phyloP scores from a whole-genome alignment of 2,329 filamentous ascomycete species.

The Trichophyton equinum region DNA sequence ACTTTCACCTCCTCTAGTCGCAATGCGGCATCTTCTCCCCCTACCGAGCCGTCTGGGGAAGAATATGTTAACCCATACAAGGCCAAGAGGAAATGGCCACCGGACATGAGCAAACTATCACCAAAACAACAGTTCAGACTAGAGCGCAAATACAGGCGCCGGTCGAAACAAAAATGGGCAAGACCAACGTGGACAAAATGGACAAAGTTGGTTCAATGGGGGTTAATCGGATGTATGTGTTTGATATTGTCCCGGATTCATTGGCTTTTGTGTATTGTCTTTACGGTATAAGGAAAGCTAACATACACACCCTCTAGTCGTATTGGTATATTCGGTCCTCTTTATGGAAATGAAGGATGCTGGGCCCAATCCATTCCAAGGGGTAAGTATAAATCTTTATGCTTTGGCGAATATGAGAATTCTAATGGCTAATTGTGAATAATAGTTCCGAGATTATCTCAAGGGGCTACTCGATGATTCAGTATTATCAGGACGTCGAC shows the following conservation, averaged over 20 bases:
- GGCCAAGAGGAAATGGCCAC: constrained; percentile 52
- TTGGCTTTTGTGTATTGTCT: not conserved
- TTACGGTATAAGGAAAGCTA: constrained; percentile 5
- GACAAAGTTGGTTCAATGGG: constrained; percentile 47
- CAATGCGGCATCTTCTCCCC: not conserved
- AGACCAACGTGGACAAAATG: constrained; percentile 47
- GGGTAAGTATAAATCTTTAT: constrained; percentile 20
- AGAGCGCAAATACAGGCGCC: constrained; percentile 52
- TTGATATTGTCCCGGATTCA: not conserved
- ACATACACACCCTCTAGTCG: constrained; percentile 16
- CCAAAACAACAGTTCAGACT: constrained; percentile 56
- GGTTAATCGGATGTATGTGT: constrained; percentile 38
- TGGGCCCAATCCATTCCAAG: constrained; percentile 29
- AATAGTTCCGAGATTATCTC: constrained; percentile 8
- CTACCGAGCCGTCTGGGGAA: constrained; percentile 5
- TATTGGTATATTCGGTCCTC: constrained; percentile 31
- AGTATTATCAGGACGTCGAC: constrained; percentile 7
- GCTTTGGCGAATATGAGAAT: not conserved
- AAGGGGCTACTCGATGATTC: constrained; percentile 4
- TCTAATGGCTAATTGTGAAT: not conserved
- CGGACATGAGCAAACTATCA: constrained; percentile 49
- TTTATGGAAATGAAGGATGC: constrained; percentile 34
- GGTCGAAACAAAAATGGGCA: constrained; percentile 48
- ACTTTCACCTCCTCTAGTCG: not conserved
- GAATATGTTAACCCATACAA: constrained; percentile 45